Evolutionary conservation across 352 stramenopile species (phyloP).

Genomic region (Blastocystis sp.): DNA sequence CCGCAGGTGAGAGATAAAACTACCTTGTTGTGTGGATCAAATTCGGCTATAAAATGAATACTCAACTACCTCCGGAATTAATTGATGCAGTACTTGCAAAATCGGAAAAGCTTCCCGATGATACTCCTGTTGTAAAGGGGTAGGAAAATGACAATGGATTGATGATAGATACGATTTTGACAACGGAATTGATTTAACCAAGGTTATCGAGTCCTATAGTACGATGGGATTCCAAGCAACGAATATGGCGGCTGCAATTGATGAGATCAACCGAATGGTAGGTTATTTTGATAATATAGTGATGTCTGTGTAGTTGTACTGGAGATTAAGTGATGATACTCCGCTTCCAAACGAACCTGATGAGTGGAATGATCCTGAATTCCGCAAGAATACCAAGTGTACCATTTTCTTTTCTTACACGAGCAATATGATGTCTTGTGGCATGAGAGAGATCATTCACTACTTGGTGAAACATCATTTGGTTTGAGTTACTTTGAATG

Average conservation of each 20-base stretch:
- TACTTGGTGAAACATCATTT: slow-evolving; percentile 96
- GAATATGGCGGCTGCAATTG: slow-evolving; percentile 87
- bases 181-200: slow-evolving; percentile 76
- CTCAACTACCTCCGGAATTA: slow-evolving; percentile 40
- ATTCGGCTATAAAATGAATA: slow-evolving; percentile 15
- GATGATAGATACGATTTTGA: slow-evolving; percentile 81
- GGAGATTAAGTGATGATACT: slow-evolving; percentile 86
- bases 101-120: slow-evolving; percentile 64
- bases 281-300: neutral
- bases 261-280: slow-evolving; percentile 96
- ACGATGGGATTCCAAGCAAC: slow-evolving; percentile 88
- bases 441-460: slow-evolving; percentile 89
- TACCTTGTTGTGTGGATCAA: neutral
- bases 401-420: slow-evolving; percentile 99
- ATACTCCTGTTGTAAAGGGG: slow-evolving; percentile 65
- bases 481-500: slow-evolving; percentile 59
- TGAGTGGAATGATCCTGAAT: slow-evolving; percentile 73
- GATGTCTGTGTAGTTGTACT: slow-evolving; percentile 73
- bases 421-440: slow-evolving; percentile 97
- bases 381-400: slow-evolving; percentile 78
- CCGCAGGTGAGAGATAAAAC: neutral
- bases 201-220: slow-evolving; percentile 75
- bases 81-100: slow-evolving; percentile 65
- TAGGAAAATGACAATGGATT: slow-evolving; percentile 1
- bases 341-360: slow-evolving; percentile 84